These are phyloP conservation scores for Alternaria sp. DNA, from an alignment of 2,329 filamentous ascomycete species.

Conservation along the genomic window DNA sequence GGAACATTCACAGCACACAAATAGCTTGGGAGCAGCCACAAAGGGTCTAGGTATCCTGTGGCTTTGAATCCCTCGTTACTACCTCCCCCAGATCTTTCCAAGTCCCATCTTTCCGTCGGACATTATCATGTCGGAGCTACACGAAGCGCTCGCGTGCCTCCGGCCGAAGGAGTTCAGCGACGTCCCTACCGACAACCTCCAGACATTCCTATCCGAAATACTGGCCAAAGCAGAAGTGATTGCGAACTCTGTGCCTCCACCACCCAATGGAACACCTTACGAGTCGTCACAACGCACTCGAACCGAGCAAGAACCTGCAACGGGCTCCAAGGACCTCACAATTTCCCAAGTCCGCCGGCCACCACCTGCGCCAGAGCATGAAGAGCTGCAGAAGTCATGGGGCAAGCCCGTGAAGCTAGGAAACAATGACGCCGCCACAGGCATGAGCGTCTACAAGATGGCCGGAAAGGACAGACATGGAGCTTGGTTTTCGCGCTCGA, in stretches of 20 bases:
- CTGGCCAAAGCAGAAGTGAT: constrained; percentile 70
- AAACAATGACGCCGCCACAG: constrained; percentile 74
- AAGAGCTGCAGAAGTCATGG: constrained; percentile 79
- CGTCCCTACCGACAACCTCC: constrained; percentile 51
- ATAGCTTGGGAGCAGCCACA: not conserved
- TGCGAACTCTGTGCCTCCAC: constrained; percentile 75
- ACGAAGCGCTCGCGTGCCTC: constrained; percentile 54
- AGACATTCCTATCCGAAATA: constrained; percentile 48
- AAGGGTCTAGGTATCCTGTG: not conserved
- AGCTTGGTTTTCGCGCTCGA: constrained; percentile 86
- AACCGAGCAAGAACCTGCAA: constrained; percentile 61
- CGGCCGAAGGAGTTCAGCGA: constrained; percentile 54
- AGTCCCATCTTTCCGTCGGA: not conserved
- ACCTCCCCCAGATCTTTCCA: not conserved
- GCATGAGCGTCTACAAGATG: constrained; percentile 80
- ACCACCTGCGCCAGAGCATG: constrained; percentile 60
- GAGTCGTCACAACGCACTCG: constrained; percentile 60
- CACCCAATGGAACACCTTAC: constrained; percentile 55
- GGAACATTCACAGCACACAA: constrained; percentile 10
- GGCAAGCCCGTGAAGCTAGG: constrained; percentile 79
- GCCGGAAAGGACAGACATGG: constrained; percentile 79
- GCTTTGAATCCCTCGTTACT: not conserved
- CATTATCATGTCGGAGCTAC: constrained; percentile 46
- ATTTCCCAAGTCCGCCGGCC: constrained; percentile 58
- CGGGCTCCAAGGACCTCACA: constrained; percentile 59